These are phyloP conservation scores for Artemisia argyi DNA, from an alignment of 129 eudicot genomes.

Conservation along the genomic window DNA sequence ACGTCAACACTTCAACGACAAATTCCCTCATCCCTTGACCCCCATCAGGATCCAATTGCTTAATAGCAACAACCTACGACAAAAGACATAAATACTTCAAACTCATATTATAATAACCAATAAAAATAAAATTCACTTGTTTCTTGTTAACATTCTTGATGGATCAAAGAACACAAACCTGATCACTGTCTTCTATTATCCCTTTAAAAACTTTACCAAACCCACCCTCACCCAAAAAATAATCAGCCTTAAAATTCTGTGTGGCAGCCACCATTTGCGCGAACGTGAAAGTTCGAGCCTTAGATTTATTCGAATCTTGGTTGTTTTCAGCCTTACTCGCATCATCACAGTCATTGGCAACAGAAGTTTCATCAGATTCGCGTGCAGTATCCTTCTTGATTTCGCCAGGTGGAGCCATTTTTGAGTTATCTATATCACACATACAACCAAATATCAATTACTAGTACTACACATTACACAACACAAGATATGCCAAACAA, in stretches of 20 bases:
- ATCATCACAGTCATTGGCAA: constrained; percentile 15
- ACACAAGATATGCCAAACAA: constrained; percentile 3
- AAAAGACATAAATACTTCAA: constrained; percentile 1
- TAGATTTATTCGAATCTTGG: constrained; percentile 20
- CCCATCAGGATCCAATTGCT: constrained; percentile 74
- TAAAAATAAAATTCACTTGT: not conserved
- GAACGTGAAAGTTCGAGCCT: constrained; percentile 47
- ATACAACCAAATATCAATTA: constrained; percentile 5
- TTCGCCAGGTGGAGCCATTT: constrained; percentile 23
- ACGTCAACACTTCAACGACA: constrained; percentile 66
- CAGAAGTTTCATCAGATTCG: constrained; percentile 28
- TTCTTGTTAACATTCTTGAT: not conserved
- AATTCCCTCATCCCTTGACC: constrained; percentile 76
- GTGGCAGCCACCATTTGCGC: constrained; percentile 61
- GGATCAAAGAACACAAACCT: constrained; percentile 49
- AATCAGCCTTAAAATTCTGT: constrained; percentile 45
- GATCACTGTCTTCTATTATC: constrained; percentile 38
- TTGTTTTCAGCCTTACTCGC: constrained; percentile 22
- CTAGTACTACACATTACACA: constrained; percentile 7
- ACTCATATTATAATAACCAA: not conserved
- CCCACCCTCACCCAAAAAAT: constrained; percentile 84
- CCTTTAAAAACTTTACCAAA: constrained; percentile 86
- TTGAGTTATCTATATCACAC: constrained; percentile 34
- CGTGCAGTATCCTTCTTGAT: constrained; percentile 32
- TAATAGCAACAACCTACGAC: constrained; percentile 76